Percentiles rank a stretch among this genome's conserved stretches.
These are phyloP conservation scores for Plasmopara halstedii DNA, from an alignment of 352 stramenopile genomes.

Conservation along the genomic window DNA sequence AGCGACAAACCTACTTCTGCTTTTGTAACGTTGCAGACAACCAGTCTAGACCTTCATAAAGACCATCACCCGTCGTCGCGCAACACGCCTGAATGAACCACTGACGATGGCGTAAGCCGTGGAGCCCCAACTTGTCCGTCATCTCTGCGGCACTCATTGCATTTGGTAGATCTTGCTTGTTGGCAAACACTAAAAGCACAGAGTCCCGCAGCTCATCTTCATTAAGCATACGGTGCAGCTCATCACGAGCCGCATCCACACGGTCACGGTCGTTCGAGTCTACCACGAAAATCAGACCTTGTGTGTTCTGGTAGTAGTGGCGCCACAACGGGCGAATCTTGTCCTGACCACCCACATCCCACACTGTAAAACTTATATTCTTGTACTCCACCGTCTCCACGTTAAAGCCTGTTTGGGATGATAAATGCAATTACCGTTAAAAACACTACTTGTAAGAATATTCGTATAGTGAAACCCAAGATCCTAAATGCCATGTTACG, in stretches of 20 bases:
- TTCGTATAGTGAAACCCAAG: background rate
- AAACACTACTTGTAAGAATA: background rate
- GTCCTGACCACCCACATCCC: conserved; percentile 99
- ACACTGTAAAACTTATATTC: conserved; percentile 99
- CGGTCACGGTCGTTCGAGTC: conserved; percentile 98
- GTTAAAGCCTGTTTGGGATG: conserved; percentile 88
- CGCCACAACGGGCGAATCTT: conserved; percentile 98
- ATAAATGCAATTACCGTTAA: background rate
- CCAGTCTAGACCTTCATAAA: conserved; percentile 99
- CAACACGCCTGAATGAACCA: conserved; percentile 99
- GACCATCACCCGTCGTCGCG: conserved; percentile 96
- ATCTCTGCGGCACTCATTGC: conserved; percentile 92
- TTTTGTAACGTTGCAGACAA: conserved; percentile 86
- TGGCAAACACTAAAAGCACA: conserved; percentile 97
- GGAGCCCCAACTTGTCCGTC: conserved; percentile 97
- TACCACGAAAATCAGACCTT: conserved; percentile 99
- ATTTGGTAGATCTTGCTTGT: conserved; percentile 99
- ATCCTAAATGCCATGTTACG: conserved; percentile 1
- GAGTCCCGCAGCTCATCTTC: conserved; percentile 97
- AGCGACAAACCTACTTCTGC: conserved; percentile 45
- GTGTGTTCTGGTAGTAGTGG: conserved; percentile 99
- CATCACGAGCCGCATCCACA: conserved; percentile 94
- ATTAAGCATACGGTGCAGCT: conserved; percentile 98
- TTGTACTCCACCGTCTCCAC: conserved; percentile 99
- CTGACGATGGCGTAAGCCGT: conserved; percentile 94